These are phyloP conservation scores for Fusarium sp. DNA, from an alignment of 2,329 filamentous ascomycete species.

Conservation along the genomic window DNA sequence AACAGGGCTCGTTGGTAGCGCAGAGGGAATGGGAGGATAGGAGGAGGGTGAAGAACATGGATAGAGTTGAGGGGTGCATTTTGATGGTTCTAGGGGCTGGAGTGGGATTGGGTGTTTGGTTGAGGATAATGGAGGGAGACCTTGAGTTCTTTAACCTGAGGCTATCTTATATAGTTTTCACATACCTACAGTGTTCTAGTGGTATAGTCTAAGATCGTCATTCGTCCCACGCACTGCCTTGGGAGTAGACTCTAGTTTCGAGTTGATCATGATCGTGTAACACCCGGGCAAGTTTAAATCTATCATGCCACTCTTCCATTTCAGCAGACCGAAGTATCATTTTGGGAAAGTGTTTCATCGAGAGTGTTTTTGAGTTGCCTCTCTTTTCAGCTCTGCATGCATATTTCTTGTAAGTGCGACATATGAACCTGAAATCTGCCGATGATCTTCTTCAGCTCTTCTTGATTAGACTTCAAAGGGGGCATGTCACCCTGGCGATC, in stretches of 20 bases:
- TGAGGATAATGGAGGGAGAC: not conserved
- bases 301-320: not conserved
- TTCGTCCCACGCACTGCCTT: not conserved
- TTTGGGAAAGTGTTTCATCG: not conserved
- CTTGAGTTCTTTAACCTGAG: not conserved
- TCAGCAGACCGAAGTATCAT: not conserved
- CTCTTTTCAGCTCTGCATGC: slow-evolving; percentile 21
- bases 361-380: not conserved
- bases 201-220: not conserved
- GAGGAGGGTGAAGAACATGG: slow-evolving; percentile 25
- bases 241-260: slow-evolving; percentile 10
- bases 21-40: slow-evolving; percentile 31
- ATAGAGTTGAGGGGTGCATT: slow-evolving; percentile 30
- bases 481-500: slow-evolving; percentile 10
- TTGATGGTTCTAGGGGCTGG: not conserved
- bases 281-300: not conserved
- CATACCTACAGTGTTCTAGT: not conserved
- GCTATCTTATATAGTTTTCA: slow-evolving; percentile 1
- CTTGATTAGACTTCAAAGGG: not conserved
- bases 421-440: slow-evolving; percentile 1
- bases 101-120: not conserved
- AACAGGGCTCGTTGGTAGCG: slow-evolving; percentile 47
- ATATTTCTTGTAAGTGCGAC: not conserved
- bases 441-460: slow-evolving; percentile 32
- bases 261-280: slow-evolving; percentile 16